These are phyloP conservation scores for Cinnamomum chago DNA, from an alignment of 164 flowering plant genomes.

Conservation along the genomic window DNA sequence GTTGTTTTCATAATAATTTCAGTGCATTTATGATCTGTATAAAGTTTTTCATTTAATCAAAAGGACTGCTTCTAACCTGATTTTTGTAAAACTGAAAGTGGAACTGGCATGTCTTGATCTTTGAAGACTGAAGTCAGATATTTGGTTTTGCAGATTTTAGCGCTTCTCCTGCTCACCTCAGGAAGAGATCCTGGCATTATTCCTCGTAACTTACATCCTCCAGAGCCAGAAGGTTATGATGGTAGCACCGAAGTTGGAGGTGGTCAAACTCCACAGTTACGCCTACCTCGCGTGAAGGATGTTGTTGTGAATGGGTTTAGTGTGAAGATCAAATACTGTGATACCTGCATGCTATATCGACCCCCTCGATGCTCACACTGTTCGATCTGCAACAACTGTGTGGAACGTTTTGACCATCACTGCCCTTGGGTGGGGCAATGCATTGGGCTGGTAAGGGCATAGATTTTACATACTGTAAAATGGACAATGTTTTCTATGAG, in stretches of 20 bases:
- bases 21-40: too few species aligned
- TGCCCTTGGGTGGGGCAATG: slow-evolving; percentile 99
- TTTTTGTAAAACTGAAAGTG: too few species aligned
- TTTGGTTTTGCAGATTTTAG: slow-evolving; percentile 46
- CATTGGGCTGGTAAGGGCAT: slow-evolving; percentile 72
- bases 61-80: too few species aligned
- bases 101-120: too few species aligned
- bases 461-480: too few species aligned
- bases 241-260: slow-evolving; percentile 49
- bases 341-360: slow-evolving; percentile 95
- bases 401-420: slow-evolving; percentile 88
- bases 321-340: slow-evolving; percentile 85
- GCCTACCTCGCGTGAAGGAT: slow-evolving; percentile 77
- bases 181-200: slow-evolving; percentile 97
- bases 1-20: too few species aligned
- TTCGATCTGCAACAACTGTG: slow-evolving; percentile 85
- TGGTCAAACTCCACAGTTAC: slow-evolving; percentile 66
- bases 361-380: slow-evolving; percentile 98
- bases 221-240: slow-evolving; percentile 82
- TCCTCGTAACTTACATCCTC: slow-evolving; percentile 92
- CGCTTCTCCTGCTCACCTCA: slow-evolving; percentile 79
- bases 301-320: slow-evolving; percentile 69
- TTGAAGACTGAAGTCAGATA: too few species aligned
- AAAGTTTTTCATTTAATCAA: too few species aligned
- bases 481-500: too few species aligned